Evolutionary conservation across 768 basidiomycete genomes (phyloP).

Genomic region (Russula griseocarnosa): DNA sequence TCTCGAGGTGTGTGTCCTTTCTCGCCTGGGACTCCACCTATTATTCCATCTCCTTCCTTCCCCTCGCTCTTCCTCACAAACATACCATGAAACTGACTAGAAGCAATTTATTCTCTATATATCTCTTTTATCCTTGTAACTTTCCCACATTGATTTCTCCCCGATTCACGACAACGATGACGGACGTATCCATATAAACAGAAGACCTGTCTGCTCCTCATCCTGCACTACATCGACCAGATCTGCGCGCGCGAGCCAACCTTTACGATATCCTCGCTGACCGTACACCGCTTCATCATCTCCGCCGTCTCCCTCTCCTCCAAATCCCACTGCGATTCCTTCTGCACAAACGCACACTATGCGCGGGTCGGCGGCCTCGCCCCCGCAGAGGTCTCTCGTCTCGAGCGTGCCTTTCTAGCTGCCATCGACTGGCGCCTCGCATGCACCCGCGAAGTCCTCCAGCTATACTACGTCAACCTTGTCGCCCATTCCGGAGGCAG

Average conservation of each 20-base stretch:
- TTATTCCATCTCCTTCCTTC: constrained; percentile 15
- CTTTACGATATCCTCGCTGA: constrained; percentile 93
- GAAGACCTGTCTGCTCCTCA: constrained; percentile 78
- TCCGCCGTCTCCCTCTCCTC: constrained; percentile 86
- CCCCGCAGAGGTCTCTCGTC: constrained; percentile 83
- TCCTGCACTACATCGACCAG: constrained; percentile 88
- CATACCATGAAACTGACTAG: constrained; percentile 1
- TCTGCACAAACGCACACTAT: constrained; percentile 92
- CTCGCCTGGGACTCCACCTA: constrained; percentile 3
- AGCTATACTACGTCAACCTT: constrained; percentile 93
- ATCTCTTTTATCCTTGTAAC: too few species aligned
- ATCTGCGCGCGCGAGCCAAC: constrained; percentile 82
- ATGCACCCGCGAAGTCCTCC: constrained; percentile 87
- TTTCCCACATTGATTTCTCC: background rate
- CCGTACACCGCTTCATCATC: constrained; percentile 97
- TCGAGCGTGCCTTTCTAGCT: constrained; percentile 90
- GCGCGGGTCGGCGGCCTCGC: constrained; percentile 96
- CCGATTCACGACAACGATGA: background rate
- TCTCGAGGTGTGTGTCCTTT: constrained; percentile 65
- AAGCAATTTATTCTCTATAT: background rate
- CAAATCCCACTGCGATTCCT: constrained; percentile 96
- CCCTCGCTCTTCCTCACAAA: background rate
- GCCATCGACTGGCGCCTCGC: constrained; percentile 93
- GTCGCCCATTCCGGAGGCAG: constrained; percentile 69
- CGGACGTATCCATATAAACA: constrained; percentile 32